Conservation (phyloP, 2,329 filamentous ascomycete species). For the Didymella pomorum region DNA sequence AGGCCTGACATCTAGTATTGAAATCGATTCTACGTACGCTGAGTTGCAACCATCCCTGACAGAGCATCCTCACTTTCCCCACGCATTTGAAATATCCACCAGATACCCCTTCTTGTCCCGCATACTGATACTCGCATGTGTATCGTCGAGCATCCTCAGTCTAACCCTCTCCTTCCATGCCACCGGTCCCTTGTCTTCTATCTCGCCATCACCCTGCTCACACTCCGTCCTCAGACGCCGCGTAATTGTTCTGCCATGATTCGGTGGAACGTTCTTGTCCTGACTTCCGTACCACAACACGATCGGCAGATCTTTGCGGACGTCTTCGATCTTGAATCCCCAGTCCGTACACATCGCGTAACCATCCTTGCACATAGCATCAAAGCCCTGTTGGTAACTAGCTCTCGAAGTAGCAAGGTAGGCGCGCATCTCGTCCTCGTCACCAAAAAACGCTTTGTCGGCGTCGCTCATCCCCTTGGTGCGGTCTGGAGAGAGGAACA, state of each 20-base stretch:
- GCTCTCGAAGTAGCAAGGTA: slow-evolving; percentile 33
- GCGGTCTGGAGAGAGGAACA: slow-evolving; percentile 21
- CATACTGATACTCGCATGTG: slow-evolving; percentile 39
- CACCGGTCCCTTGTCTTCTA: background rate
- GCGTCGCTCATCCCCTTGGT: slow-evolving; percentile 23
- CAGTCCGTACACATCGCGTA: slow-evolving; percentile 36
- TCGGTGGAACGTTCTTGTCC: slow-evolving; percentile 45
- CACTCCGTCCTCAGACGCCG: slow-evolving; percentile 32
- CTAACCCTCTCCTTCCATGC: slow-evolving; percentile 31
- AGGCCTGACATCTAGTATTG: too few relatives aligned
- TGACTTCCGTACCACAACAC: slow-evolving; percentile 50
- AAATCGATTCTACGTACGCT: too few relatives aligned
- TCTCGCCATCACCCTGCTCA: slow-evolving; percentile 2
- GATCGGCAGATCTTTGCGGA: slow-evolving; percentile 47
- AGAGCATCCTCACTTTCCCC: background rate
- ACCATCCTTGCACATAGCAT: slow-evolving; percentile 42
- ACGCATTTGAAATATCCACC: slow-evolving; percentile 23
- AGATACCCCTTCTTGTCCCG: slow-evolving; percentile 31
- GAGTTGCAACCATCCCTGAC: background rate
- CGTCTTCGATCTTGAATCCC: slow-evolving; percentile 50
- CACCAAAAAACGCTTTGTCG: slow-evolving; percentile 34
- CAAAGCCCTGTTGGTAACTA: slow-evolving; percentile 43
- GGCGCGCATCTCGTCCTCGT: slow-evolving; percentile 33
- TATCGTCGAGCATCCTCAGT: slow-evolving; percentile 46
- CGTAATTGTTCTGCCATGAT: slow-evolving; percentile 47